These are phyloP conservation scores for Clitoria ternatea DNA, from an alignment of 306 rosid genomes.

Conservation along the genomic window DNA sequence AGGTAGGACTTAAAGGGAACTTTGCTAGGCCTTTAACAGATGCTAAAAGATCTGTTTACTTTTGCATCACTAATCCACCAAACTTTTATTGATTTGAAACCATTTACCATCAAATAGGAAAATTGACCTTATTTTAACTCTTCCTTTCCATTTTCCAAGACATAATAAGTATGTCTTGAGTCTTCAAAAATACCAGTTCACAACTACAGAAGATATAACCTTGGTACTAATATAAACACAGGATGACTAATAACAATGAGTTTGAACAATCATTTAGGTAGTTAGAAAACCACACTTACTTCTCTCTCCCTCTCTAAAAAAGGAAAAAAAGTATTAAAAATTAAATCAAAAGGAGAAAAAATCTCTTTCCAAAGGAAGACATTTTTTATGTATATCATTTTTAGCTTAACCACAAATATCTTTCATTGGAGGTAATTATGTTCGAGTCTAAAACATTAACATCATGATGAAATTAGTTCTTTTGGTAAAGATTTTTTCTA, in stretches of 20 bases:
- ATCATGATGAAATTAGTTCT: too few species aligned
- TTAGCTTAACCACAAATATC: too few species aligned
- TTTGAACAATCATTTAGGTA: conserved; percentile 4
- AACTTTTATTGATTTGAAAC: conserved; percentile 41
- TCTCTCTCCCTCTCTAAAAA: not conserved
- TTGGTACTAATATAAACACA: not conserved
- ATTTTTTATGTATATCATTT: too few species aligned
- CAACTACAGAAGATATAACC: not conserved
- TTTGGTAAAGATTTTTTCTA: too few species aligned
- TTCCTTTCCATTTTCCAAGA: conserved; percentile 19
- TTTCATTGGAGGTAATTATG: too few species aligned
- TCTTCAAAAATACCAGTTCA: not conserved
- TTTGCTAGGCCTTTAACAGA: conserved; percentile 37
- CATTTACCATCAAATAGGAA: conserved; percentile 30
- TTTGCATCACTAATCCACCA: conserved; percentile 50
- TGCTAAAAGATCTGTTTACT: conserved; percentile 44
- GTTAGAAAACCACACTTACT: not conserved
- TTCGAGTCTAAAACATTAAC: too few species aligned
- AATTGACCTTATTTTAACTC: conserved; percentile 15
- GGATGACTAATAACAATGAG: conserved; percentile 11
- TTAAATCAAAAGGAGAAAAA: not conserved
- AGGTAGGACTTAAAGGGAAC: conserved; percentile 39
- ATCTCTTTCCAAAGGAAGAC: not conserved
- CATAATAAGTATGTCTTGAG: not conserved
- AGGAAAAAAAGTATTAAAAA: not conserved